Percentiles rank a stretch among this genome's conserved stretches.
These are phyloP conservation scores for Obelidium mucronatum DNA, from an alignment of 192 early-diverging fungal species.

Conservation along the genomic window DNA sequence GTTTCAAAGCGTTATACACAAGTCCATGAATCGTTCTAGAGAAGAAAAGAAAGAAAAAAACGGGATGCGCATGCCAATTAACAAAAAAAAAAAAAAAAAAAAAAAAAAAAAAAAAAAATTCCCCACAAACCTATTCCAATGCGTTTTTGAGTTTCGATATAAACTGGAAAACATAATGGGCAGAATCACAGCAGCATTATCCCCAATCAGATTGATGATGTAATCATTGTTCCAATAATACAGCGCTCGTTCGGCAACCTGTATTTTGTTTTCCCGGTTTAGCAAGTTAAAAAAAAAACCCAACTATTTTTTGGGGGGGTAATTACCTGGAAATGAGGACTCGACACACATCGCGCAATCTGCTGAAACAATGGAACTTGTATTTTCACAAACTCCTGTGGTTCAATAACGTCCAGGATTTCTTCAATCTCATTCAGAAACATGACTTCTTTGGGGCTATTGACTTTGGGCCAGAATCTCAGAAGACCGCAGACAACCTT, in stretches of 20 bases:
- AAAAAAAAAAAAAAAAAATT: slow-evolving; percentile 23
- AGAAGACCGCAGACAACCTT: slow-evolving; percentile 87
- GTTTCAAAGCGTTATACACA: slow-evolving; percentile 96
- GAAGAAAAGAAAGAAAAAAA: neutral
- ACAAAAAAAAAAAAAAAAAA: too few species aligned
- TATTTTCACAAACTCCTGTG: slow-evolving; percentile 87
- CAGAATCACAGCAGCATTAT: slow-evolving; percentile 89
- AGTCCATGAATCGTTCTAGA: slow-evolving; percentile 92
- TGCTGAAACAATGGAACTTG: slow-evolving; percentile 92
- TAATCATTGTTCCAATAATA: slow-evolving; percentile 99
- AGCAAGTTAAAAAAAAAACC: neutral
- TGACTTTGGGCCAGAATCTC: slow-evolving; percentile 98
- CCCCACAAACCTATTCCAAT: slow-evolving; percentile 93
- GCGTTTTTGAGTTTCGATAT: slow-evolving; percentile 93
- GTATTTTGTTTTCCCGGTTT: neutral
- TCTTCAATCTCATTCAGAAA: slow-evolving; percentile 98
- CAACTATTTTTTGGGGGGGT: neutral
- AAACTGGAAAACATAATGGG: slow-evolving; percentile 96
- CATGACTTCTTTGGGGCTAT: slow-evolving; percentile 99
- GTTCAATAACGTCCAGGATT: slow-evolving; percentile 95
- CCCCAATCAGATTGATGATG: slow-evolving; percentile 93
- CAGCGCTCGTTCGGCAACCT: slow-evolving; percentile 98
- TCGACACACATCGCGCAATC: slow-evolving; percentile 92
- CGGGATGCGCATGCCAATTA: neutral
- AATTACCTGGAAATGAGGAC: slow-evolving; percentile 93